phyloP scores from a whole-genome alignment of 129 eudicot genomes.

The Pseudognaphalium luteoalbum region DNA sequence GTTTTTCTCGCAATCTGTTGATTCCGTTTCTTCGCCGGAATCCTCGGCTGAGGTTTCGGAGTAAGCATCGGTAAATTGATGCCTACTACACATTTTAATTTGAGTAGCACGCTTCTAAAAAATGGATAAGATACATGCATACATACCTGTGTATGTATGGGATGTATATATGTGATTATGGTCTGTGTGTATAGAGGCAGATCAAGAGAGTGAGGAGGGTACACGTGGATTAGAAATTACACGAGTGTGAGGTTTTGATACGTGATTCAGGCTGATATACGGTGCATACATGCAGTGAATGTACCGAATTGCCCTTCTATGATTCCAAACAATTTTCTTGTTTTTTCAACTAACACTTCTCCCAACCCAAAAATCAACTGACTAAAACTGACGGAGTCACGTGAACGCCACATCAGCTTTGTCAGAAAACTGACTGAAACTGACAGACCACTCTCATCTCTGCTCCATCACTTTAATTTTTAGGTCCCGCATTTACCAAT shows the following conservation, averaged over 20 bases:
- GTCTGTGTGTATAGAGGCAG: not conserved
- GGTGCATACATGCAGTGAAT: not conserved
- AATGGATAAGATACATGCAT: slow-evolving; percentile 17
- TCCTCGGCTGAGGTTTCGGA: slow-evolving; percentile 21
- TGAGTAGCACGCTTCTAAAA: not conserved
- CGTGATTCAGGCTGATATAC: slow-evolving; percentile 1
- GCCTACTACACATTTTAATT: slow-evolving; percentile 26
- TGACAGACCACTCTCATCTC: too few species aligned
- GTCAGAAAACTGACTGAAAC: too few species aligned
- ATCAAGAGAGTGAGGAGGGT: slow-evolving; percentile 1
- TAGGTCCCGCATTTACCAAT: too few species aligned
- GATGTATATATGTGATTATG: too few species aligned
- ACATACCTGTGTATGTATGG: not conserved
- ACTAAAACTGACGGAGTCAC: too few species aligned
- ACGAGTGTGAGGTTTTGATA: slow-evolving; percentile 30
- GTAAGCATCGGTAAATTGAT: slow-evolving; percentile 31
- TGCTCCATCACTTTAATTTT: too few species aligned
- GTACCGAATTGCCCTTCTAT: slow-evolving; percentile 16
- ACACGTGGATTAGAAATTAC: slow-evolving; percentile 27
- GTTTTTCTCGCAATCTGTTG: not conserved
- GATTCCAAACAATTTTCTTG: not conserved
- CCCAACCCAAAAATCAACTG: too few species aligned
- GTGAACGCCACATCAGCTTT: too few species aligned
- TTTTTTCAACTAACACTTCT: not conserved
- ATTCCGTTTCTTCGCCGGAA: slow-evolving; percentile 22